Evolutionary conservation across 139 green algal species (phyloP).

Genomic region (Coccomyxa sp.): DNA sequence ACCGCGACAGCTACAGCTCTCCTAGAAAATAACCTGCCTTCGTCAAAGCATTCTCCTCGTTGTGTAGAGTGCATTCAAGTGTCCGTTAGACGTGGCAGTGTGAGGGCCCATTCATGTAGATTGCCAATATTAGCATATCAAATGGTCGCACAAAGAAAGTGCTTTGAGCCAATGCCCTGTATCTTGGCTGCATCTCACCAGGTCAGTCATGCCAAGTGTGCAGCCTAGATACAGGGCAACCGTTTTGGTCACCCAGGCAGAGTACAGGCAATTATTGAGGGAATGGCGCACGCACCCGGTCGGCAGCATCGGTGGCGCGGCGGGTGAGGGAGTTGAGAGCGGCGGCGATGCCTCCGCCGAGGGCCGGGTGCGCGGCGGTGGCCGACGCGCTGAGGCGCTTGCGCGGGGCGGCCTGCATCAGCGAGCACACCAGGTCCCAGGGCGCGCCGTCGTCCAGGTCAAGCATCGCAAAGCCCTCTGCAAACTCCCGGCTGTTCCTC

Average conservation of each 20-base stretch:
- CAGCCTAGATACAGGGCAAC: too few relatives aligned
- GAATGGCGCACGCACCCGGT: not conserved
- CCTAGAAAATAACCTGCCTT: too few relatives aligned
- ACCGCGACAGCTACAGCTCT: not conserved
- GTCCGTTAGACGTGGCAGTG: too few relatives aligned
- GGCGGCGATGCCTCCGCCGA: constrained; percentile 12
- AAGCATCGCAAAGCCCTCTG: constrained; percentile 73
- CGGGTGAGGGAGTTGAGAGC: not conserved
- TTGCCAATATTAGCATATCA: too few relatives aligned
- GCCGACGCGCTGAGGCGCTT: constrained; percentile 31
- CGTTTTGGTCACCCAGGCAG: too few relatives aligned
- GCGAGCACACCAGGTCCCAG: constrained; percentile 62
- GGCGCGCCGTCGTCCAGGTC: constrained; percentile 54
- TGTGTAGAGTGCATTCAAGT: too few relatives aligned
- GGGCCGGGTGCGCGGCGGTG: constrained; percentile 21
- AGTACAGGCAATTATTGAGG: not conserved
- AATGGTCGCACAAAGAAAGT: too few relatives aligned
- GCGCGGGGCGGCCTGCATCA: constrained; percentile 29
- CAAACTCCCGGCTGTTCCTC: constrained; percentile 32
- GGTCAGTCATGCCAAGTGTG: too few relatives aligned
- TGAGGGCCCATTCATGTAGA: too few relatives aligned
- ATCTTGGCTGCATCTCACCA: too few relatives aligned
- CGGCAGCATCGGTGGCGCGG: not conserved
- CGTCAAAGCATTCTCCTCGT: too few relatives aligned
- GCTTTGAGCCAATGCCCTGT: too few relatives aligned